Evolutionary conservation across 2,329 filamentous ascomycete species (phyloP).

Genomic region (Ceratocystis papillata): DNA sequence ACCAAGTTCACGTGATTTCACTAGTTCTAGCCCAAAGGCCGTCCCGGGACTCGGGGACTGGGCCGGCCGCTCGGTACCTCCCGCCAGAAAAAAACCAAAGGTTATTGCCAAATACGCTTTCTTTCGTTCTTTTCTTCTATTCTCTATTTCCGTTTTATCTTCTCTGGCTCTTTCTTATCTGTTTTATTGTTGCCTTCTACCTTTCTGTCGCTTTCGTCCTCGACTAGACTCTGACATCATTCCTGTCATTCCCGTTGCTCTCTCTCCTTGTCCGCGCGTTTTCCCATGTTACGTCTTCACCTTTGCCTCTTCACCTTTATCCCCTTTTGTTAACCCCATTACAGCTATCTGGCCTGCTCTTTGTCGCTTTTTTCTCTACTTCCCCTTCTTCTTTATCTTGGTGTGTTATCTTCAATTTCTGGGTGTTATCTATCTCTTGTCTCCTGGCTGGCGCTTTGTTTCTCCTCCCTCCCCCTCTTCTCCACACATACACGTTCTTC

Average conservation of each 20-base stretch:
- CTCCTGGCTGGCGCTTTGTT: slow-evolving; percentile 8
- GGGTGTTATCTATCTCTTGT: neutral
- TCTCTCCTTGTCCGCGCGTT: neutral
- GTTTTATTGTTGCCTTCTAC: neutral
- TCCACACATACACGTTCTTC: neutral
- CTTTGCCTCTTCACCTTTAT: neutral
- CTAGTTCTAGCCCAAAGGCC: neutral
- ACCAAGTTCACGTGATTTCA: slow-evolving; percentile 76
- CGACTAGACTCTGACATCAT: neutral
- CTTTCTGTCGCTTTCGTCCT: too few species aligned
- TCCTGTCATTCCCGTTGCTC: neutral
- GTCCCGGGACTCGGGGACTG: neutral
- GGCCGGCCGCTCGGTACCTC: neutral
- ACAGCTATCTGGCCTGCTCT: neutral
- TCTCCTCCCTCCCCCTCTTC: neutral
- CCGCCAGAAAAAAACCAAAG: neutral
- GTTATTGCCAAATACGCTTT: neutral
- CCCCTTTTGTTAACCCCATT: neutral
- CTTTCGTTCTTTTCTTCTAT: neutral
- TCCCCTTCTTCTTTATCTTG: neutral
- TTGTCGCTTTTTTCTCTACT: neutral
- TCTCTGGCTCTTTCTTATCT: neutral
- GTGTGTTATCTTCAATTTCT: neutral
- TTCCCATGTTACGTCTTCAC: neutral
- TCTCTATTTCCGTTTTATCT: slow-evolving; percentile 17